Evolutionary conservation across 2,329 filamentous ascomycete species (phyloP).

Genomic region (Aspergillus bombycis): DNA sequence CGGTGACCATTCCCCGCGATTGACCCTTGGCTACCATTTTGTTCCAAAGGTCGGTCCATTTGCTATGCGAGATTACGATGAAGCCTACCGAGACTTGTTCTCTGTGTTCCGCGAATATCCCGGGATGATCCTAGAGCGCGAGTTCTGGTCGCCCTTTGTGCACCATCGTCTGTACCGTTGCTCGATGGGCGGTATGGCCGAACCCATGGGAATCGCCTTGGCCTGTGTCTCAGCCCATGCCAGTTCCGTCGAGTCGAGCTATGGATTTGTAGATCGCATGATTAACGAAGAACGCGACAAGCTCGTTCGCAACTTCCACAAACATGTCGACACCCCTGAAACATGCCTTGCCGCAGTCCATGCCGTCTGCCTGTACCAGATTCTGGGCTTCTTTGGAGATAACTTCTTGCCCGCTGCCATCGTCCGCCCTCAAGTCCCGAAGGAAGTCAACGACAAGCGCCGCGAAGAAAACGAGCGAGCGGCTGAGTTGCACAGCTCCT

Average conservation of each 20-base stretch:
- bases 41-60: constrained; percentile 1
- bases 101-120: constrained; percentile 17
- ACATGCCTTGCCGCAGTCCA: constrained; percentile 21
- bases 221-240: constrained; percentile 18
- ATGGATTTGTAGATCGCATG: constrained; percentile 17
- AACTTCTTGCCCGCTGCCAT: constrained; percentile 6
- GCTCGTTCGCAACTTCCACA: constrained; percentile 16
- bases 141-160: constrained; percentile 22
- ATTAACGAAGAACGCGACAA: constrained; percentile 19
- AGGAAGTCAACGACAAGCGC: constrained; percentile 3
- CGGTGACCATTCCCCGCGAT: constrained; percentile 3
- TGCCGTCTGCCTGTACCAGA: constrained; percentile 22
- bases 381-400: constrained; percentile 19
- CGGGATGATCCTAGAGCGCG: constrained; percentile 15
- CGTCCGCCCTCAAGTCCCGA: background rate
- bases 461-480: constrained; percentile 9
- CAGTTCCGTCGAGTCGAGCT: constrained; percentile 13
- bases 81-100: constrained; percentile 15
- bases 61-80: background rate
- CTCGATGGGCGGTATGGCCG: constrained; percentile 17
- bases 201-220: constrained; percentile 19
- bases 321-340: constrained; percentile 13
- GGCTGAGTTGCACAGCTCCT: constrained; percentile 14
- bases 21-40: constrained; percentile 15
- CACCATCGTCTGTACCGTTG: constrained; percentile 20